These are phyloP conservation scores for Trichosporon faecale DNA, from an alignment of 1,284 basidiomycete genomes.

Conservation along the genomic window DNA sequence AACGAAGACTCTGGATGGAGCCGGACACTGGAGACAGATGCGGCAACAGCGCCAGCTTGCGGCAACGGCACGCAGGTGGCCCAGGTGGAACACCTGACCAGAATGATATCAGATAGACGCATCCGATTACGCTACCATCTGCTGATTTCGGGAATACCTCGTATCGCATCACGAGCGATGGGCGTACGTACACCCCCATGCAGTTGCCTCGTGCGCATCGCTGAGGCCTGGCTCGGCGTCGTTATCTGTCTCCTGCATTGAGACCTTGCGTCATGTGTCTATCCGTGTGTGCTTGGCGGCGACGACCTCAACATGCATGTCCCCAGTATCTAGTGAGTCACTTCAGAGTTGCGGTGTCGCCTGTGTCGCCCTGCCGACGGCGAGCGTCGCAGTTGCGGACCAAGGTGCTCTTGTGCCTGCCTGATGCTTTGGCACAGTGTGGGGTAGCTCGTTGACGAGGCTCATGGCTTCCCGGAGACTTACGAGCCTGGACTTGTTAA, in stretches of 20 bases:
- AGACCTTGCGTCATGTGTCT: neutral
- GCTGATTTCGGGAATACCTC: neutral
- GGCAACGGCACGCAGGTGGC: neutral
- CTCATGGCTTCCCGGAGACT: no score
- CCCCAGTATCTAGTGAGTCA: no score
- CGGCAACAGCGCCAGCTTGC: neutral
- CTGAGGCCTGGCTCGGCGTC: neutral
- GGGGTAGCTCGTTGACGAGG: no score
- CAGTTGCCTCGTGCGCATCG: no score
- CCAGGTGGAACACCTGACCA: neutral
- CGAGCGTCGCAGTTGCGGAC: no score
- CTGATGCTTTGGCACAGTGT: no score
- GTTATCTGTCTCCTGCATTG: no score
- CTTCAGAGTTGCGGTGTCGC: no score
- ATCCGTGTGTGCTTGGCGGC: neutral
- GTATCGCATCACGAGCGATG: neutral
- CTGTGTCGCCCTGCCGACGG: no score
- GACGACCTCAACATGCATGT: neutral
- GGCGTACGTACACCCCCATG: neutral
- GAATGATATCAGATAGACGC: slow-evolving; percentile 2
- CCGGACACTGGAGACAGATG: no score
- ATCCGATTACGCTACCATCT: neutral
- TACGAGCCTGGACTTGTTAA: no score
- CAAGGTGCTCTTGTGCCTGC: no score
- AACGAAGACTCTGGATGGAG: neutral